phyloP scores from a whole-genome alignment of 2,329 filamentous ascomycete species.

The Nakataea oryzae region DNA sequence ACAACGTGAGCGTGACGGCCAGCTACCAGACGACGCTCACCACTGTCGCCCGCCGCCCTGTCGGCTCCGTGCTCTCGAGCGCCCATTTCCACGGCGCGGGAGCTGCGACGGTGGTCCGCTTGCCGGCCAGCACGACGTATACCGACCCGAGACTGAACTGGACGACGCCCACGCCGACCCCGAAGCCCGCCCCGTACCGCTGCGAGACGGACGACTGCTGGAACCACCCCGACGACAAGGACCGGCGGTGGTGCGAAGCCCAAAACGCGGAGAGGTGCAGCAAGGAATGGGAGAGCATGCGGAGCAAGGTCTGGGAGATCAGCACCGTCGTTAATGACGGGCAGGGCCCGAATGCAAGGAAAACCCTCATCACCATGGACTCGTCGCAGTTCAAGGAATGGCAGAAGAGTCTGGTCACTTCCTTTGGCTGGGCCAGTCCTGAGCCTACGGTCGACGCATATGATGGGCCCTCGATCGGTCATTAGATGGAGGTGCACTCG shows the following conservation, averaged over 20 bases:
- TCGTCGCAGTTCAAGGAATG: not conserved
- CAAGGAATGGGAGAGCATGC: not conserved
- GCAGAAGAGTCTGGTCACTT: not conserved
- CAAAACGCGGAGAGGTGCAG: not conserved
- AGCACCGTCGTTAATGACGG: not conserved
- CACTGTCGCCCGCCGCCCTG: not conserved
- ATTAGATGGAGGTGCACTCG: too few relatives aligned
- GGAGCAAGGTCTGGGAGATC: not conserved
- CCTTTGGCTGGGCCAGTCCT: not conserved
- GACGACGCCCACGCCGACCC: not conserved
- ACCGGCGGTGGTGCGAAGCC: not conserved
- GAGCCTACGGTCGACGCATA: not conserved
- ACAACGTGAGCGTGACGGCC: not conserved
- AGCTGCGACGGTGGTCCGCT: too few relatives aligned
- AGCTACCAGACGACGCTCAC: not conserved
- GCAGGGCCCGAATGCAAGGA: not conserved
- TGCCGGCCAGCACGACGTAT: not conserved
- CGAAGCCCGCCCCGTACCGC: not conserved
- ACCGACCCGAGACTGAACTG: not conserved
- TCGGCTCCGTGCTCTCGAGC: not conserved
- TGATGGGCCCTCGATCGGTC: too few relatives aligned
- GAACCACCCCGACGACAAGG: not conserved
- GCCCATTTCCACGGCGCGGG: not conserved
- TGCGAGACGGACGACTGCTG: not conserved
- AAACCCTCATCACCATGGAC: not conserved